Conservation (phyloP, 2,329 filamentous ascomycete genomes). For the Ophiostoma ulmi region DNA sequence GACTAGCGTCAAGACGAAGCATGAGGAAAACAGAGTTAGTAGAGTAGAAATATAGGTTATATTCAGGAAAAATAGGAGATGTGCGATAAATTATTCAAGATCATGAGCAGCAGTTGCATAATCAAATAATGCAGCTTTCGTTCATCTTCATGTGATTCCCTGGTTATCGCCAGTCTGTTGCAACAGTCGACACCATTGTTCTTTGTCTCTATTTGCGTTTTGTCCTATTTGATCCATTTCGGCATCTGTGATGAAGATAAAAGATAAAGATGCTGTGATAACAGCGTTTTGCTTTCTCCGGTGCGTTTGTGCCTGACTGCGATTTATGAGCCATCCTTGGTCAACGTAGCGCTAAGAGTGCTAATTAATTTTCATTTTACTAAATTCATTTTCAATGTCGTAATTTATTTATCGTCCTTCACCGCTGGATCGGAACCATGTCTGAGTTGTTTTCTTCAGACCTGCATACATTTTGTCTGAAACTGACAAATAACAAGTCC, state of each 20-base stretch:
- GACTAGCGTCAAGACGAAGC: neutral
- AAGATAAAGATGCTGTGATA: neutral
- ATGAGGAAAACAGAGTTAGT: neutral
- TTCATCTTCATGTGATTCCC: neutral
- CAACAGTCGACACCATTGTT: neutral
- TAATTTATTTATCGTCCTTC: neutral
- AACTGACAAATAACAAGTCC: neutral
- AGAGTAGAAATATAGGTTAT: neutral
- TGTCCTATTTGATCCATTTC: neutral
- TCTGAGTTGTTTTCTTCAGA: neutral
- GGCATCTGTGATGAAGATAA: neutral
- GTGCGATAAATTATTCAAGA: too few relatives aligned
- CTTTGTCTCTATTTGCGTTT: neutral
- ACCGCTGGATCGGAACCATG: conserved; percentile 9
- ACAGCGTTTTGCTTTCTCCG: conserved; percentile 3
- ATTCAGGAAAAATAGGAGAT: neutral
- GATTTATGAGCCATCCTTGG: too few relatives aligned
- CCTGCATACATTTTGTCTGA: neutral
- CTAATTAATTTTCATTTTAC: neutral
- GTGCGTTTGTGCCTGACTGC: neutral
- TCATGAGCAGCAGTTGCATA: conserved; percentile 1
- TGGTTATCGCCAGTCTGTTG: neutral
- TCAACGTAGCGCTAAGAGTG: neutral
- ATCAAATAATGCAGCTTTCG: neutral
- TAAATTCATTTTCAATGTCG: neutral